These are phyloP conservation scores for Lunasporangiospora selenospora DNA, from an alignment of 192 early-diverging fungal species.

Conservation along the genomic window DNA sequence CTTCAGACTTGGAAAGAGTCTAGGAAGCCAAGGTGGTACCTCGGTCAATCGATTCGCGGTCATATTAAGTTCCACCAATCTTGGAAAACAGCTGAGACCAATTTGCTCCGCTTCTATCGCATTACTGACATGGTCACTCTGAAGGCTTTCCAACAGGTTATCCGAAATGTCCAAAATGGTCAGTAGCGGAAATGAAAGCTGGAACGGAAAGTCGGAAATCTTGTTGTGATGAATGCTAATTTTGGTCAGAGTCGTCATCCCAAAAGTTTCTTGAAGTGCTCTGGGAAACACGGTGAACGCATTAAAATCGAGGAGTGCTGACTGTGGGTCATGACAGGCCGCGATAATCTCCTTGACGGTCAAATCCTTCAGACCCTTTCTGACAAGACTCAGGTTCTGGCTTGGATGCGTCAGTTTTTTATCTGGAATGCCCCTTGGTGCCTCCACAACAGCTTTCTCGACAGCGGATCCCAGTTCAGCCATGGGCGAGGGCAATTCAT, in stretches of 20 bases:
- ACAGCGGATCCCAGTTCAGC: background rate
- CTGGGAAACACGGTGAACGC: conserved; percentile 31
- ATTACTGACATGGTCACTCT: background rate
- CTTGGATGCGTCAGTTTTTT: conserved; percentile 12
- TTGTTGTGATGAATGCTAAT: conserved; percentile 61
- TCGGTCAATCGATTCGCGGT: conserved; percentile 41
- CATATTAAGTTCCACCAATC: conserved; percentile 51
- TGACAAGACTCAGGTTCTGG: conserved; percentile 51
- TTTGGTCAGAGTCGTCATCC: conserved; percentile 45
- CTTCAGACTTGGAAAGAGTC: conserved; percentile 51
- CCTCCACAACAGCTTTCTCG: background rate
- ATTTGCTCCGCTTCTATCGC: conserved; percentile 4
- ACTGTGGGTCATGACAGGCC: conserved; percentile 30
- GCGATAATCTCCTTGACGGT: conserved; percentile 29
- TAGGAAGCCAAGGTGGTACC: conserved; percentile 48
- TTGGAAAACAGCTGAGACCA: conserved; percentile 47
- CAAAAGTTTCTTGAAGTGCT: conserved; percentile 20
- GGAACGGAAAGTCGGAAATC: conserved; percentile 50
- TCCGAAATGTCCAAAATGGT: conserved; percentile 52
- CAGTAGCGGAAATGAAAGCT: conserved; percentile 46
- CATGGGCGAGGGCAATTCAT: background rate
- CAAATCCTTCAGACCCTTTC: conserved; percentile 44
- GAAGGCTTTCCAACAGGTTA: conserved; percentile 48
- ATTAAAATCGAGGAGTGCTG: conserved; percentile 38
- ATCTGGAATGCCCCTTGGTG: too few species aligned